phyloP scores from a whole-genome alignment of 1,139 yeast species.

The Kazachstania sp. region DNA sequence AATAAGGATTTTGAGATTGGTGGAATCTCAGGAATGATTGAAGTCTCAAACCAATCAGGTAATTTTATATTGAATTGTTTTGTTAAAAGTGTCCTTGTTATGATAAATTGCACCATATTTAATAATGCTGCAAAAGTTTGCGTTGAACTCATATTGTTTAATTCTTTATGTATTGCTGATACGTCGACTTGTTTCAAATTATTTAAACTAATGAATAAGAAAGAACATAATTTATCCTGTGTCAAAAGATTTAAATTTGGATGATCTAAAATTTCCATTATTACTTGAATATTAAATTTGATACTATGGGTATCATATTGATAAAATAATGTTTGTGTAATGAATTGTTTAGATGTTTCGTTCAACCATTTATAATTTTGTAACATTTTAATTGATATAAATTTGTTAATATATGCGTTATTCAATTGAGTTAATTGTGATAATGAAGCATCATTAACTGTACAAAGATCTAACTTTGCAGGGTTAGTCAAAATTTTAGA shows the following conservation, averaged over 20 bases:
- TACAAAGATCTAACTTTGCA: too few relatives aligned
- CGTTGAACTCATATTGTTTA: constrained; percentile 21
- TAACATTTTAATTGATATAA: too few relatives aligned
- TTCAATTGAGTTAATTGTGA: too few relatives aligned
- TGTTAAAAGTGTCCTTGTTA: constrained; percentile 18
- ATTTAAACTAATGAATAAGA: constrained; percentile 14
- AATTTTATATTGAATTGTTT: constrained; percentile 4
- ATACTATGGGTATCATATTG: too few relatives aligned
- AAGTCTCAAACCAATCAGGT: constrained; percentile 24
- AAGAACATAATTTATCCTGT: constrained; percentile 21
- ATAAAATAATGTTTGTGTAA: too few relatives aligned
- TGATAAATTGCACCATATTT: constrained; percentile 22
- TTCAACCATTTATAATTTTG: too few relatives aligned
- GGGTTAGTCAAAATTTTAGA: too few relatives aligned
- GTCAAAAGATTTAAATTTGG: constrained; percentile 28
- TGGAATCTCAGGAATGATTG: constrained; percentile 26
- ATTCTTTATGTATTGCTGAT: constrained; percentile 14
- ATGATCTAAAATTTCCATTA: constrained; percentile 37
- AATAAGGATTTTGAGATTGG: constrained; percentile 34
- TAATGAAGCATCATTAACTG: too few relatives aligned
- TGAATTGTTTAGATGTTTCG: too few relatives aligned
- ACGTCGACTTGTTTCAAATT: constrained; percentile 10
- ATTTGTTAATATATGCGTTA: too few relatives aligned
- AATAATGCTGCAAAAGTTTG: constrained; percentile 27
- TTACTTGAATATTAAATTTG: constrained; percentile 13